Conservation (phyloP, 345 rosid species). For the Populus ilicifolia region DNA sequence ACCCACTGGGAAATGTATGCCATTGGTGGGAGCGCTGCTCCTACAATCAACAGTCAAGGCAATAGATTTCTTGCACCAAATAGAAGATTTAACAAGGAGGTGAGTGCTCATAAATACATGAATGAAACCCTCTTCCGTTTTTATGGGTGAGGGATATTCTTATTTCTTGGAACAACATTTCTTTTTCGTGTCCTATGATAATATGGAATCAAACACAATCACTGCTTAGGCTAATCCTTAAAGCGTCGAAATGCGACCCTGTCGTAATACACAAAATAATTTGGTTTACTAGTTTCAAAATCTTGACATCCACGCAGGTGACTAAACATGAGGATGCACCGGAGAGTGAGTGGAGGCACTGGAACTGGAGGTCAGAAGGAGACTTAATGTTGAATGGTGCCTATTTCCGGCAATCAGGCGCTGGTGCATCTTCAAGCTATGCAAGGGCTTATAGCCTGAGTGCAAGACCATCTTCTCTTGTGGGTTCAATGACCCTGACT, state of each 20-base stretch:
- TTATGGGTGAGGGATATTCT: too few relatives aligned
- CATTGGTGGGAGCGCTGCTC: constrained; percentile 29
- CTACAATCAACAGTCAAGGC: constrained; percentile 28
- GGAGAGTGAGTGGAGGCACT: constrained; percentile 24
- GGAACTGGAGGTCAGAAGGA: constrained; percentile 33
- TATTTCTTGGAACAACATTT: neutral
- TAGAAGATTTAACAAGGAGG: constrained; percentile 17
- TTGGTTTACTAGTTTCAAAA: too few relatives aligned
- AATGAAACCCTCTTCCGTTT: neutral
- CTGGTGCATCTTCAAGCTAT: constrained; percentile 19
- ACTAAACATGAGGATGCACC: constrained; percentile 31
- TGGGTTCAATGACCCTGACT: constrained; percentile 15
- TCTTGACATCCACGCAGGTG: neutral
- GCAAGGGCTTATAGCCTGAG: constrained; percentile 24
- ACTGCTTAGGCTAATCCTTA: too few relatives aligned
- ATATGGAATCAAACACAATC: too few relatives aligned
- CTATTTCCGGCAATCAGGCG: constrained; percentile 21
- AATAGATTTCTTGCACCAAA: constrained; percentile 26
- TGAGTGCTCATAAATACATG: neutral
- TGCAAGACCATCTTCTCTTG: constrained; percentile 28
- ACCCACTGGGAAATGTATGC: constrained; percentile 33
- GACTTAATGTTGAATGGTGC: constrained; percentile 24
- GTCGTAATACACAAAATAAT: too few relatives aligned
- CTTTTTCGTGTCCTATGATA: neutral
- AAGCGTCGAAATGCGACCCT: too few relatives aligned